Conservation (phyloP, 176 grass and related monocot species). For the Oryza meridionalis region DNA sequence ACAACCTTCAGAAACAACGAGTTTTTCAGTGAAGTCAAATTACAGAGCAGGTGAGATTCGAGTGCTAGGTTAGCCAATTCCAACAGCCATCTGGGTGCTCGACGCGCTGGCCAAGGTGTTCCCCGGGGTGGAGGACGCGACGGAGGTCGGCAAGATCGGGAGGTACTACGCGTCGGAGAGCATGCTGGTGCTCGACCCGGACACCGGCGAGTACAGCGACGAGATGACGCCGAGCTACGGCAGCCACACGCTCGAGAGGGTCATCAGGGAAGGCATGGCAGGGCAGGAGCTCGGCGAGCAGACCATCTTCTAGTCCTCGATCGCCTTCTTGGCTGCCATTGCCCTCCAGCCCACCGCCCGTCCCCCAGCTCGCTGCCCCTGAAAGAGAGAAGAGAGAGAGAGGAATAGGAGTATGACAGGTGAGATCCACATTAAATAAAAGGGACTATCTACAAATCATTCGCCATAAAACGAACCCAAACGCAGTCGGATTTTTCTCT, state of each 20-base stretch:
- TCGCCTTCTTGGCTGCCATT: neutral
- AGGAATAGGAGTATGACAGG: no score
- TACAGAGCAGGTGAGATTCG: no score
- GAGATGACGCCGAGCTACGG: constrained; percentile 89
- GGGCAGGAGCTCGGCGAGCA: constrained; percentile 95
- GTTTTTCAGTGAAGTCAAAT: no score
- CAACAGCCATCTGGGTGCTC: constrained; percentile 78
- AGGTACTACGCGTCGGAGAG: constrained; percentile 96
- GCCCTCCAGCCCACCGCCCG: no score
- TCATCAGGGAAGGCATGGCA: constrained; percentile 77
- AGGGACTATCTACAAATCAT: no score
- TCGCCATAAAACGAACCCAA: no score
- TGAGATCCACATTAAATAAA: no score
- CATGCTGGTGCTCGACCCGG: constrained; percentile 81
- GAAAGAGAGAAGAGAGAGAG: no score
- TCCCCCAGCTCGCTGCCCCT: no score
- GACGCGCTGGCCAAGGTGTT: constrained; percentile 76
- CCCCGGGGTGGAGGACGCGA: constrained; percentile 75
- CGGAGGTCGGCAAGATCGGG: constrained; percentile 86
- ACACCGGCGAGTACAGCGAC: constrained; percentile 81
- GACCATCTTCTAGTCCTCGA: constrained; percentile 69
- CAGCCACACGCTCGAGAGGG: constrained; percentile 71
- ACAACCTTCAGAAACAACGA: no score
- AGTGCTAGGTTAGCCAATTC: no score
- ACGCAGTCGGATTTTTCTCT: no score